These are phyloP conservation scores for Curvularia hawaiiensis DNA, from an alignment of 2,329 filamentous ascomycete species.

Conservation along the genomic window DNA sequence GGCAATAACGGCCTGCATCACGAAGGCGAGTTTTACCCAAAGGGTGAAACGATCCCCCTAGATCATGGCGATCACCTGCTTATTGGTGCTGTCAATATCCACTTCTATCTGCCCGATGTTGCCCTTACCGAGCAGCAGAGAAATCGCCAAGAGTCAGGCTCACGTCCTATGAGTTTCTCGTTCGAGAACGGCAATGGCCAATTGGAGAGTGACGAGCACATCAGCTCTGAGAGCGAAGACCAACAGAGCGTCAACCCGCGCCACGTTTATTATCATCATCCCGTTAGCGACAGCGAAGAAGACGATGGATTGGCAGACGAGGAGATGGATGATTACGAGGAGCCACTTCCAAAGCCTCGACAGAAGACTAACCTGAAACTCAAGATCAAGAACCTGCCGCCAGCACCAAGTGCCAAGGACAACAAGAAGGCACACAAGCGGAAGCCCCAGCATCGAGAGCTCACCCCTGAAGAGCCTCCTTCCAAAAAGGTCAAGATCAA, in stretches of 20 bases:
- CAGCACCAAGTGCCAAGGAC: slow-evolving; percentile 23
- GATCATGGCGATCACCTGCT: slow-evolving; percentile 70
- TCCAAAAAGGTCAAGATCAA: slow-evolving; percentile 34
- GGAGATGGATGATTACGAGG: slow-evolving; percentile 49
- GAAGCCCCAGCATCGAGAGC: slow-evolving; percentile 32
- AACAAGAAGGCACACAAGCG: slow-evolving; percentile 35
- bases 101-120: slow-evolving; percentile 67
- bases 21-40: slow-evolving; percentile 29
- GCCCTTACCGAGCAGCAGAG: slow-evolving; percentile 56
- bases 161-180: slow-evolving; percentile 71
- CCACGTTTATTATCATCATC: slow-evolving; percentile 42
- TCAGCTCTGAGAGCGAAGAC: slow-evolving; percentile 40
- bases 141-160: slow-evolving; percentile 56
- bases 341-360: slow-evolving; percentile 35
- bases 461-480: slow-evolving; percentile 35
- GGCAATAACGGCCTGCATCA: slow-evolving; percentile 69
- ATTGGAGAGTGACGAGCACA: slow-evolving; percentile 56
- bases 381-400: slow-evolving; percentile 35
- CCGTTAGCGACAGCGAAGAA: slow-evolving; percentile 34
- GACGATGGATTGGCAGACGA: slow-evolving; percentile 36
- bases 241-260: slow-evolving; percentile 41
- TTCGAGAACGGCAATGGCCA: slow-evolving; percentile 68
- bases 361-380: slow-evolving; percentile 39
- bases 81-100: slow-evolving; percentile 72
- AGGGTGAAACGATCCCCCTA: slow-evolving; percentile 51